Base-by-base conservation (phyloP, 331 rosid genomes). In the Prunus yedoensis region DNA sequence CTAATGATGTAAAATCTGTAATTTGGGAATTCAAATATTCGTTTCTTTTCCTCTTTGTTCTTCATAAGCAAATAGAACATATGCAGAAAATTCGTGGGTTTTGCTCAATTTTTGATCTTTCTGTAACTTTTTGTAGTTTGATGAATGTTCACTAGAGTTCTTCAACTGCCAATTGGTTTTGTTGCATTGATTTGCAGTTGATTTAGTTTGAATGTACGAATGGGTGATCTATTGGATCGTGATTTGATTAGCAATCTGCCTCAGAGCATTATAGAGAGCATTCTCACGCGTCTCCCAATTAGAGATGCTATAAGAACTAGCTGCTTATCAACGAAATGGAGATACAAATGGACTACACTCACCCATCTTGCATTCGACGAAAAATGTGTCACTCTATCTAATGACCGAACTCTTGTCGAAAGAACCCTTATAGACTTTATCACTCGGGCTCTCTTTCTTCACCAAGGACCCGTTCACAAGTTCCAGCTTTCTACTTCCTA, bases 401-500 rank as follows among this genome's bases (percentile, higher is more conserved):
- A 77, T 64, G 95, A 90, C 59, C 79, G 79, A 66, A 72, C 57
- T 16, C 41, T 53, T 68, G 74, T 74, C 1, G 86, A 84, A 69
- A 82, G 80, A 54, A 78, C 65, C 58, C 79, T 90, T 57, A 53
- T 84, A 5, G 82, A 92, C 67, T 92, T 94, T 51, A 81, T 92
- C 47, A 88, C 91, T 49, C 83, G 79, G 68, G 80, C 87, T 73
- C 87, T 94, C 53, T 88, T 92, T 81, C 97, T 94, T 84, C 97
- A 92, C 77, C 85, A 86, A 76, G 99, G 99, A 17, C 93, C 99
- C 10, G 84, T 94, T 75, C 99, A 90, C 83, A 90, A 88, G 91
- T 94, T 94, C 70, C 89, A 90, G 82, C 83, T 94, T 11, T 74
- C 79, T 5, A 82, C 85, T 80, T 46, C 85, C 1, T 77, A 67